phyloP scores from a whole-genome alignment of 31 red algal genomes.

The Asparagopsis taxiformis region DNA sequence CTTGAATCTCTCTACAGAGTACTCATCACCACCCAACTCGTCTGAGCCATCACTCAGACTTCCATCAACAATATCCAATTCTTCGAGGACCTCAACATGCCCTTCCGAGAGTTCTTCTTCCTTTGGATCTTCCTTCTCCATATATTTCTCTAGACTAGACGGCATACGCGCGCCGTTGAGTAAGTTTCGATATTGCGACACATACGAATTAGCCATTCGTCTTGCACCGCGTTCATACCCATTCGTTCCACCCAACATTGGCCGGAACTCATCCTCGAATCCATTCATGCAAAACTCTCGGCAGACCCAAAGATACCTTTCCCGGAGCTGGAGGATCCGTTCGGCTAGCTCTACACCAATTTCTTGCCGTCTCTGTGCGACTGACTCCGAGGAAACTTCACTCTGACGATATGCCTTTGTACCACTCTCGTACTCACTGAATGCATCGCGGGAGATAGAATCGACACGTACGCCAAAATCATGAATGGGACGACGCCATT shows the following conservation, averaged over 20 bases:
- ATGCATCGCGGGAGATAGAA: constrained; percentile 22
- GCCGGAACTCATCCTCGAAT: constrained; percentile 91
- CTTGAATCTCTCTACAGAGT: constrained; percentile 69
- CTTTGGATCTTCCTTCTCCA: constrained; percentile 1
- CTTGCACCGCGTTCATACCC: constrained; percentile 68
- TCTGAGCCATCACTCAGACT: neutral
- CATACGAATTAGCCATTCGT: constrained; percentile 45
- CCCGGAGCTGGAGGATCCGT: constrained; percentile 30
- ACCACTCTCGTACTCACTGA: constrained; percentile 24
- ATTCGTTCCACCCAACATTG: constrained; percentile 78
- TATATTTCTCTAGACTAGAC: constrained; percentile 14
- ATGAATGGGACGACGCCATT: constrained; percentile 42
- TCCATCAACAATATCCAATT: neutral
- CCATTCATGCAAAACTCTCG: constrained; percentile 56
- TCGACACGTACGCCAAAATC: constrained; percentile 35
- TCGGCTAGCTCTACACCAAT: constrained; percentile 32
- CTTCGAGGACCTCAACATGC: neutral
- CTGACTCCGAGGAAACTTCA: constrained; percentile 9
- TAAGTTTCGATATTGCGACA: constrained; percentile 32
- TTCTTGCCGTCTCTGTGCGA: constrained; percentile 26
- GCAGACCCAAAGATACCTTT: constrained; percentile 58
- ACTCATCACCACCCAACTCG: constrained; percentile 25
- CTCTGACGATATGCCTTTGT: constrained; percentile 16
- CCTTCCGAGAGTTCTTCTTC: neutral
- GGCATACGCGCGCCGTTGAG: constrained; percentile 49